Conservation (phyloP, 2,329 filamentous ascomycete genomes). For the Ophiostoma pallidulum region DNA sequence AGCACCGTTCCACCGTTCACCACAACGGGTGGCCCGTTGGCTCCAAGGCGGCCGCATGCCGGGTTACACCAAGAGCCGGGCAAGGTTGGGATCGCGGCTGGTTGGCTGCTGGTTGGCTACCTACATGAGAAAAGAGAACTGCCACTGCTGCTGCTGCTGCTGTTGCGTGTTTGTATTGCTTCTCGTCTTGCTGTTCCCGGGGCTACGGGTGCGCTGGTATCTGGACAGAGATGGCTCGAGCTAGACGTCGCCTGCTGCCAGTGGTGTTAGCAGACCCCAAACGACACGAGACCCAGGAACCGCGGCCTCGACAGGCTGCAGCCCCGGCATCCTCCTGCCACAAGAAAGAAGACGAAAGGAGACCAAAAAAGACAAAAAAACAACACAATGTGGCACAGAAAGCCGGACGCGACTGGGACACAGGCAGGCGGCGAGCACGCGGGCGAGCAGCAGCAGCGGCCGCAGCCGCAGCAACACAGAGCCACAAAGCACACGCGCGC, state of each 20-base stretch:
- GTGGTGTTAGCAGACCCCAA: conserved; percentile 8
- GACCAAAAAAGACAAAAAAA: too few species aligned
- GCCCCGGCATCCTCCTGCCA: conserved; percentile 5
- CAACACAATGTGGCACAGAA: conserved; percentile 8
- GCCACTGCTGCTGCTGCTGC: too few species aligned
- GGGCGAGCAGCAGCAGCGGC: too few species aligned
- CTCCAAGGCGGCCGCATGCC: conserved; percentile 13
- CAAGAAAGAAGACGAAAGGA: too few species aligned
- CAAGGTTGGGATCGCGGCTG: conserved; percentile 10
- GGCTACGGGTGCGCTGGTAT: not conserved
- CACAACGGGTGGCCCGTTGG: too few species aligned
- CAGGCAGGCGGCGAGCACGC: too few species aligned
- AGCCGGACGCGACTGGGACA: conserved; percentile 3
- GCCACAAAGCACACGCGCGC: too few species aligned
- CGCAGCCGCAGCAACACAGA: not conserved
- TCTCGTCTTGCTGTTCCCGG: conserved; percentile 4
- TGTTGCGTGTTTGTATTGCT: too few species aligned
- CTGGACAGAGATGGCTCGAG: not conserved
- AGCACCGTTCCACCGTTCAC: too few species aligned
- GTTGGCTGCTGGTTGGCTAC: conserved; percentile 25
- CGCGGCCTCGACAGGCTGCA: not conserved
- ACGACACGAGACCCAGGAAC: too few species aligned
- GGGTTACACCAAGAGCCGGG: conserved; percentile 23
- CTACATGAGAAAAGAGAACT: conserved; percentile 18
- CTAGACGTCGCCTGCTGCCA: not conserved